These are phyloP conservation scores for Colletotrichum sp. DNA, from an alignment of 2,329 filamentous ascomycete genomes.

Conservation along the genomic window DNA sequence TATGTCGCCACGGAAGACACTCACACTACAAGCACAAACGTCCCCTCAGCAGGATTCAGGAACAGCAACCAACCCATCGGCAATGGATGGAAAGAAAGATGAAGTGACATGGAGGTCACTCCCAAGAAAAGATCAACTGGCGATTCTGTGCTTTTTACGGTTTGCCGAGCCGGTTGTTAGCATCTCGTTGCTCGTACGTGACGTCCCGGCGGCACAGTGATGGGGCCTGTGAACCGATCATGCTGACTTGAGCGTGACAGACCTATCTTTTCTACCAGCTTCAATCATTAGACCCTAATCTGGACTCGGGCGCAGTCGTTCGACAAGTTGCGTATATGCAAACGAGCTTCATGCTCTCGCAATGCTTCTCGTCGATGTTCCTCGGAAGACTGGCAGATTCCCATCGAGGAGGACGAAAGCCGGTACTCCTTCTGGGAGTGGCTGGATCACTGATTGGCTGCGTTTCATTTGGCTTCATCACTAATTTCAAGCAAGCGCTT, in stretches of 20 bases:
- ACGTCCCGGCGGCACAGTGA: neutral
- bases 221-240: neutral
- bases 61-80: rapidly evolving
- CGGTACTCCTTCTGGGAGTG: neutral
- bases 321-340: neutral
- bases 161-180: conserved; percentile 11
- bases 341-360: conserved; percentile 4
- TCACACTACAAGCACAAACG: rapidly evolving
- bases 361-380: neutral
- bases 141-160: conserved; percentile 1
- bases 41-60: neutral
- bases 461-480: conserved; percentile 1
- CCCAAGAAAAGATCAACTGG: conserved; percentile 8
- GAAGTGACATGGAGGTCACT: conserved; percentile 4
- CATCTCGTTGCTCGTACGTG: conserved; percentile 1
- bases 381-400: neutral
- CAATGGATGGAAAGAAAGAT: neutral
- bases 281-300: neutral
- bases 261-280: conserved; percentile 9
- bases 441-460: neutral
- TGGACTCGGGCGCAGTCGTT: neutral
- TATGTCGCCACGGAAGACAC: neutral
- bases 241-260: neutral
- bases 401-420: neutral
- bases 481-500: conserved; percentile 5